Conservation (phyloP, 305 asterid genomes). For the Galium porrigens region DNA sequence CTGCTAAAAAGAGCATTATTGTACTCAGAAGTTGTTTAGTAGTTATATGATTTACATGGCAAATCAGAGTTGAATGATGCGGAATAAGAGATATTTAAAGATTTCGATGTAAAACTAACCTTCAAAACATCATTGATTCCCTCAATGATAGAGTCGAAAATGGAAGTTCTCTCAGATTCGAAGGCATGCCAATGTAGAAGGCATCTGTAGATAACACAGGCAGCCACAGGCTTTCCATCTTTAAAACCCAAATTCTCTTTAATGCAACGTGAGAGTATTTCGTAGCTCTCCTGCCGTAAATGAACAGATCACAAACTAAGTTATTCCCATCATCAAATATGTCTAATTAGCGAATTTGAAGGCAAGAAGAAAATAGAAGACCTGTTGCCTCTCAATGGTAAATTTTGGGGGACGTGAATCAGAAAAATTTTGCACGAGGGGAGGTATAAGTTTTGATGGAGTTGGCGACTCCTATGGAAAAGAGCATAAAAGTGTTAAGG, state of each 20-base stretch:
- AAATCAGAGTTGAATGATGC: not conserved
- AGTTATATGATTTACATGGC: not conserved
- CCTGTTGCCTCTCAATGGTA: conserved; percentile 68
- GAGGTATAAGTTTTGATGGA: conserved; percentile 64
- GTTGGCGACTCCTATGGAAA: conserved; percentile 80
- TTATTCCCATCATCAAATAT: conserved; percentile 1
- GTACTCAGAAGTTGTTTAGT: too few relatives aligned
- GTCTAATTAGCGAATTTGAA: conserved; percentile 7
- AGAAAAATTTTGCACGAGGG: conserved; percentile 57
- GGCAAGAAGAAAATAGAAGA: conserved; percentile 24
- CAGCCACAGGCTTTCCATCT: conserved; percentile 85
- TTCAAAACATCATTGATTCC: conserved; percentile 63
- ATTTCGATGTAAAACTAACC: conserved; percentile 30
- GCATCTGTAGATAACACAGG: conserved; percentile 81
- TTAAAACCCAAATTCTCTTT: conserved; percentile 78
- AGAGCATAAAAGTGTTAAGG: conserved; percentile 13
- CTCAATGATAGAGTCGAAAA: conserved; percentile 73
- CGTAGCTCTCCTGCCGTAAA: conserved; percentile 49
- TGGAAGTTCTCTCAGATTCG: conserved; percentile 79
- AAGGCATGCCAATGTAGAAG: conserved; percentile 91
- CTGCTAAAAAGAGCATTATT: not conserved
- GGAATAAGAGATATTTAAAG: not conserved
- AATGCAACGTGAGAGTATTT: conserved; percentile 70
- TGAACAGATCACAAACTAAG: not conserved
- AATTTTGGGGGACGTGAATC: conserved; percentile 68